Evolutionary conservation across 1,284 basidiomycete species (phyloP), one percentile per base, ranked within the genome.

Genomic region (Puccinia polysora): DNA sequence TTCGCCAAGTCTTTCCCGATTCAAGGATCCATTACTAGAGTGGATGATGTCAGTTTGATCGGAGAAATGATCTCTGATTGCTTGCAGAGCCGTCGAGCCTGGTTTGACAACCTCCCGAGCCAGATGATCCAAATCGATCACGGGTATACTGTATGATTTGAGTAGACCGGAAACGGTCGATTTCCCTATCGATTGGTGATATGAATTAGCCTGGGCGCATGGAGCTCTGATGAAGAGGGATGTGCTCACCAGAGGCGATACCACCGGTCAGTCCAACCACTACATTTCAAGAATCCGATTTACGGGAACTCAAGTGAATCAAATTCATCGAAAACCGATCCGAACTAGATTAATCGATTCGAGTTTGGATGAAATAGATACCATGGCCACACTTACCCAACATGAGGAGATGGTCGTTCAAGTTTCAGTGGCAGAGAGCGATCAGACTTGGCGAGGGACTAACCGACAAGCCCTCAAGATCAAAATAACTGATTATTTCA

Each of bases 261-360:
- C 95, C 92, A 25, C 96, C 96, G 15, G 95, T 97, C 47, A 98
- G 85, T 55, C 95, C 95, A 74, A 97, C 86, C 74, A 97, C 93
- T 95, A n/a, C n/a, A n/a, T n/a, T n/a, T n/a, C n/a, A n/a, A n/a
- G n/a, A n/a, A n/a, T n/a, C n/a, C n/a, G n/a, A n/a, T n/a, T n/a
- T n/a, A n/a, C n/a, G n/a, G n/a, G n/a, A n/a, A n/a, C n/a, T n/a
- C n/a, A n/a, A n/a, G n/a, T n/a, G n/a, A n/a, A n/a, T n/a, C n/a
- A n/a, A n/a, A n/a, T n/a, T n/a, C n/a, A n/a, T n/a, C n/a, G n/a
- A n/a, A n/a, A n/a, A n/a, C n/a, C n/a, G n/a, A n/a, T n/a, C n/a
- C n/a, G n/a, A n/a, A n/a, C n/a, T n/a, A n/a, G n/a, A n/a, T n/a
- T n/a, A n/a, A n/a, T n/a, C n/a, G n/a, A n/a, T n/a, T n/a, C n/a